Evolutionary conservation across 305 asterid species (phyloP), one percentile per base, ranked within the genome.

Genomic region (Rubia balearica): DNA sequence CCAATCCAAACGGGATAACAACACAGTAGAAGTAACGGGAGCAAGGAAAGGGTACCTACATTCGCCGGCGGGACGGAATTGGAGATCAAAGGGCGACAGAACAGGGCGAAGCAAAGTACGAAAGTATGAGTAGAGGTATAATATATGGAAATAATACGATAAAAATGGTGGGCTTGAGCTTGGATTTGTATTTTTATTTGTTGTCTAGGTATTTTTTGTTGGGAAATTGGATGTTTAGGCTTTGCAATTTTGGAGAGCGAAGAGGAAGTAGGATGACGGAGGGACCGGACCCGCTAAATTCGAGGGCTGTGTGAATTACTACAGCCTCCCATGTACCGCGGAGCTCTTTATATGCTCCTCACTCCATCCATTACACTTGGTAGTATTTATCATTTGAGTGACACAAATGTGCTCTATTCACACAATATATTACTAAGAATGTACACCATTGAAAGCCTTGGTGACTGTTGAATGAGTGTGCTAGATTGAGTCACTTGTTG

Each of bases 21-120:
- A 74, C 53, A 46, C 49, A 19, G 33, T 8, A 7, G 7, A 62
- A 72, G 70, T 60, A 38, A 42, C 4, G 19, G n/a, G 49, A 66
- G 65, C 46, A n/a, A 51, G 57, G 65, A 70, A 69, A 30, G 6
- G 67, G 66, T 78, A 78, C 85, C 83, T 60, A 76, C 79, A 78
- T 75, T 81, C 83, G 62, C 68, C 75, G 71, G 71, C 72, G 71
- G 76, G 7, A 16, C 36, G 57, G 71, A 65, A 65, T 65, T 41
- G n/a, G 69, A 65, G 73, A 76, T 73, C 79, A 64, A 63, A 40
- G 76, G 55, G 76, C 65, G 72, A 69, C 63, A 72, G 24, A 55
- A 71, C 61, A 30, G 22, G 45, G 69, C 13, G 51, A 65, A 65
- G 64, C 56, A 65, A 57, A 69, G 70, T 51, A 45, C 71, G 75